A percentile compares a stretch with the other conserved stretches of the same genome.
These are phyloP conservation scores for Stephanodiscus triporus DNA, from an alignment of 108 stramenopile genomes.

Conservation along the genomic window DNA sequence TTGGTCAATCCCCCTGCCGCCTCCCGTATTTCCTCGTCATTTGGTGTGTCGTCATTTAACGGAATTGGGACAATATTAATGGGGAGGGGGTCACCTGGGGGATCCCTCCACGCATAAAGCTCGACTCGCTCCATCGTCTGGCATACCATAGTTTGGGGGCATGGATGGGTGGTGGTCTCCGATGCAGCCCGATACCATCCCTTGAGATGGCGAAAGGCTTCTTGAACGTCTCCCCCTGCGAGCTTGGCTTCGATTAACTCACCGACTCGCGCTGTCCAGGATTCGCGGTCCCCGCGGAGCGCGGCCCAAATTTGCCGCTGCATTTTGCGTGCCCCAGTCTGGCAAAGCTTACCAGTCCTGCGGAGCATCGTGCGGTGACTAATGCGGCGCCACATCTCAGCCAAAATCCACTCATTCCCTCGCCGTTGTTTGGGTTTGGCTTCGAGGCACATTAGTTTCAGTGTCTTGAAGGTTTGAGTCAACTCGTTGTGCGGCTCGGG, in stretches of 20 bases:
- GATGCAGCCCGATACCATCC: background rate
- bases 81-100: too few species aligned
- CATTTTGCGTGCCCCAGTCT: too few species aligned
- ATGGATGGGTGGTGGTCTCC: background rate
- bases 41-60: background rate
- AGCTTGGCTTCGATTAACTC: background rate
- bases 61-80: background rate
- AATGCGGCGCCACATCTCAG: background rate
- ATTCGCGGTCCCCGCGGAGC: too few species aligned
- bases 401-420: background rate
- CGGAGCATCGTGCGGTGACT: background rate
- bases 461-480: too few species aligned
- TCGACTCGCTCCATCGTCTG: background rate
- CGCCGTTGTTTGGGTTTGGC: too few species aligned
- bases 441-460: too few species aligned
- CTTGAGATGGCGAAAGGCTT: too few species aligned
- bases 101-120: background rate
- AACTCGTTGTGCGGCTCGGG: too few species aligned
- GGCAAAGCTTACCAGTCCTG: too few species aligned
- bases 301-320: too few species aligned
- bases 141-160: background rate
- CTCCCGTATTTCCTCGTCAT: background rate
- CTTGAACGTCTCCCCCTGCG: too few species aligned
- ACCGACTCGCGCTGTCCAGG: background rate
- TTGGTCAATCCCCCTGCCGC: too few species aligned